Conservation (phyloP, 768 basidiomycete species). For the Lactifluus pinguis region DNA sequence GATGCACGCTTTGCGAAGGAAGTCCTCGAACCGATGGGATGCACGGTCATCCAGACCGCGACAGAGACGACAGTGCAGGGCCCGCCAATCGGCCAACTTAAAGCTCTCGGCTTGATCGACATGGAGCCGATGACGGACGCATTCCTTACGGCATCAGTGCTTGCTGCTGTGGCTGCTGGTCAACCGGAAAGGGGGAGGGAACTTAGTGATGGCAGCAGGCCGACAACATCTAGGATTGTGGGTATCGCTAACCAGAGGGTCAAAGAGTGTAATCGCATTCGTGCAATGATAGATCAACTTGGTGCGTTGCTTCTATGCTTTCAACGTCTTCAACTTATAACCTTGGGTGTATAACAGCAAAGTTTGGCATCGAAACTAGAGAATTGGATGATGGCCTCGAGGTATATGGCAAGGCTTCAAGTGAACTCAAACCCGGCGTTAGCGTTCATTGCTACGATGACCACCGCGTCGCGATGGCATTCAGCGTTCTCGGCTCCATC, state of each 20-base stretch:
- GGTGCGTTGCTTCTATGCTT: conserved; percentile 39
- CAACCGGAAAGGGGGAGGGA: conserved; percentile 42
- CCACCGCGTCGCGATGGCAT: conserved; percentile 98
- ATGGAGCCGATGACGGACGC: conserved; percentile 99
- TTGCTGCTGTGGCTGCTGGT: conserved; percentile 70
- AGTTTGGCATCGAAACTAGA: conserved; percentile 87
- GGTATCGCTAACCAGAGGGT: conserved; percentile 98
- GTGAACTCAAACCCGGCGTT: conserved; percentile 55
- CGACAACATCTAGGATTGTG: conserved; percentile 64
- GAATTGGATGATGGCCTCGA: conserved; percentile 93
- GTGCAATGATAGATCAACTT: conserved; percentile 93
- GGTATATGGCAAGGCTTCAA: conserved; percentile 67
- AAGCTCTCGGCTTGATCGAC: conserved; percentile 79
- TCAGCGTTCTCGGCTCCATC: conserved; percentile 77
- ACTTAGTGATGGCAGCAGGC: conserved; percentile 26
- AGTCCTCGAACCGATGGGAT: conserved; percentile 93
- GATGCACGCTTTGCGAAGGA: conserved; percentile 93
- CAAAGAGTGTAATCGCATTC: conserved; percentile 96
- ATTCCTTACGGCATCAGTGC: conserved; percentile 88
- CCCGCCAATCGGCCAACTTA: conserved; percentile 71
- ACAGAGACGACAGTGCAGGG: conserved; percentile 89
- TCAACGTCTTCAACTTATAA: not conserved
- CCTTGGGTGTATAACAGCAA: conserved; percentile 41
- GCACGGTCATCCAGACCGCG: conserved; percentile 77
- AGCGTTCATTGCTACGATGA: conserved; percentile 96